These are phyloP conservation scores for Corrigiola litoralis DNA, from an alignment of 179 eudicot species.

Conservation along the genomic window DNA sequence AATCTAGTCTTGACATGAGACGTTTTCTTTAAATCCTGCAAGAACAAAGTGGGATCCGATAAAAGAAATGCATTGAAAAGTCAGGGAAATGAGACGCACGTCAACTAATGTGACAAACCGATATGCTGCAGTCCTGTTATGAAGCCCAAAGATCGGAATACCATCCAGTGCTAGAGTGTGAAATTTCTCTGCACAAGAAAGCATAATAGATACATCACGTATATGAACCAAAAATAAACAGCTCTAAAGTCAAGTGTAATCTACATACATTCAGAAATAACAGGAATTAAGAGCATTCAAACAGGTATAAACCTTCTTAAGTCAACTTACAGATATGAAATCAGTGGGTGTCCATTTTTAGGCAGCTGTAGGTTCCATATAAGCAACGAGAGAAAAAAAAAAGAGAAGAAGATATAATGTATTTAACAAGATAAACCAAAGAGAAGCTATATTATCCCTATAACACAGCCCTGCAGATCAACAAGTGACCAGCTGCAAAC, in stretches of 20 bases:
- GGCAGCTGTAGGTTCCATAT: no score
- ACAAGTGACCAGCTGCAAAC: no score
- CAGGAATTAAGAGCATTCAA: no score
- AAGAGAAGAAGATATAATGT: no score
- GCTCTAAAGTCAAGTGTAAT: neutral
- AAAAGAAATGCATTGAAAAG: neutral
- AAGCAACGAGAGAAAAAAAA: no score
- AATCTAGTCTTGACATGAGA: neutral
- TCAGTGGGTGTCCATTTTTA: no score
- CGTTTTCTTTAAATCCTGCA: neutral
- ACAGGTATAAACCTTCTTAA: no score
- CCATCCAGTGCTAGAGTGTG: slow-evolving; percentile 88
- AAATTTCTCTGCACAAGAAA: slow-evolving; percentile 52
- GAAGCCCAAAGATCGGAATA: slow-evolving; percentile 75
- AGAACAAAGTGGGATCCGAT: neutral
- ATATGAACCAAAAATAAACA: neutral
- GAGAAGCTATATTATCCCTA: no score
- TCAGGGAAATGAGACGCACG: slow-evolving; percentile 44
- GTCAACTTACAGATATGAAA: no score
- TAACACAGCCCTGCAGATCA: no score
- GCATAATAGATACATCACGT: neutral
- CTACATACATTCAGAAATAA: no score
- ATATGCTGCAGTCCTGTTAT: slow-evolving; percentile 88
- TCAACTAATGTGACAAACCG: slow-evolving; percentile 96
- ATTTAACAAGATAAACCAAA: no score